Conservation (phyloP, 2,329 filamentous ascomycete genomes). For the Metarhizium guizhouense region DNA sequence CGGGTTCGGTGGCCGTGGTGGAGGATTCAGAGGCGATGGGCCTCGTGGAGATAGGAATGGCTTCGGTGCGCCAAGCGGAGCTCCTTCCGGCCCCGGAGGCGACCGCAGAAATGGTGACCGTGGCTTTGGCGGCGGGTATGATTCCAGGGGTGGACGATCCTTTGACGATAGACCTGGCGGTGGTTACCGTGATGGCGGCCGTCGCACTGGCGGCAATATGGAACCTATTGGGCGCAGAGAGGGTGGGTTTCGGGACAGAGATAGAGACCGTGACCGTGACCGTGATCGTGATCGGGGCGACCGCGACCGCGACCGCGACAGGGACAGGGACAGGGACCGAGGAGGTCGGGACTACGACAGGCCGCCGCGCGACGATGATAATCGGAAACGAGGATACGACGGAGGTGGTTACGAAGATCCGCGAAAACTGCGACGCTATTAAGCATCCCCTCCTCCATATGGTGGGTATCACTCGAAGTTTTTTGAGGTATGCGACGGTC, state of each 20-base stretch:
- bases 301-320: too few species aligned
- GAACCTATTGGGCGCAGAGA: conserved; percentile 69
- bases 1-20: conserved; percentile 40
- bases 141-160: conserved; percentile 44
- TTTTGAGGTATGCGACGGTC: background rate
- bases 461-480: conserved; percentile 1
- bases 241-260: conserved; percentile 40
- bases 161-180: conserved; percentile 47
- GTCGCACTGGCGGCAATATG: conserved; percentile 67
- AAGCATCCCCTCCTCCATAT: conserved; percentile 12
- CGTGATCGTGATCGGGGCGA: conserved; percentile 27
- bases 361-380: conserved; percentile 48
- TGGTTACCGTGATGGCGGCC: conserved; percentile 33
- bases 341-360: conserved; percentile 36
- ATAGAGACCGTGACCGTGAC: conserved; percentile 43
- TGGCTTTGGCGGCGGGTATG: conserved; percentile 40
- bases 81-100: conserved; percentile 50
- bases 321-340: conserved; percentile 19
- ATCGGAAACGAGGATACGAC: conserved; percentile 64
- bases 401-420: conserved; percentile 74
- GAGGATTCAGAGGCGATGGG: conserved; percentile 39
- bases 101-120: conserved; percentile 35
- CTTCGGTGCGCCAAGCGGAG: conserved; percentile 42
- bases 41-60: conserved; percentile 34
- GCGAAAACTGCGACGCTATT: conserved; percentile 57